Base-by-base conservation (phyloP, 495 filamentous ascomycete species). In the Recurvomyces mirabilis region DNA sequence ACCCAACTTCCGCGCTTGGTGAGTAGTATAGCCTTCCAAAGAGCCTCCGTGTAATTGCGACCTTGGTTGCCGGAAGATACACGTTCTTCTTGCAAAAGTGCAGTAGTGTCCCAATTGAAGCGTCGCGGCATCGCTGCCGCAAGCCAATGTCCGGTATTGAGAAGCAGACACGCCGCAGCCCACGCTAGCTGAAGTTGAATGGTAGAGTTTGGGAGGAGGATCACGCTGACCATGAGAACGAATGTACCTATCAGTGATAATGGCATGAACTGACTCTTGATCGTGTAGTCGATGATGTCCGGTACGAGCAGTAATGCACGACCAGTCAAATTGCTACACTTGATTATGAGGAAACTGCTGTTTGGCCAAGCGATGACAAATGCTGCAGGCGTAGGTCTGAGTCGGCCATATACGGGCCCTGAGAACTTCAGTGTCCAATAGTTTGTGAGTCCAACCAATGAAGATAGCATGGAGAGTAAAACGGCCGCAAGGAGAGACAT, bases 171-270 rank as follows among this genome's bases (percentile, higher is more conserved):
- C 12, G 57, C 46, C 5, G 48, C 62, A 2, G 60, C 65, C 45
- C 61, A 68, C 4, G 49, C 57, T 15, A 65, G 40, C 49, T 68
- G 65, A 7, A 62, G 49, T 14, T 52, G 17, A 13, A 61, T 51
- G 13, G 53, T 57, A 6, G 64, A 51, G 34, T 67, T 68, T 28
- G 52, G 64, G n/a, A 68, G 56, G 25, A 50, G 57, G 41, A 68
- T 62, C 43, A 68, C 64, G 23, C 65, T 65, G 38, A 60, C 49
- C 65, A 68, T 68, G 38, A 68, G 63, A 42, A 63, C 57, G 43
- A 68, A 43, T 14, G 65, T 68, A 37, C 62, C 65, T 15, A 61
- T 32, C n/a, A 68, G 52, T 25, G 62, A 64, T 30, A 68, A 49
- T 9, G 65, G 30, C 11, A 66, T 52, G 38, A 68, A 68, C n/a